phyloP scores from a whole-genome alignment of 2,329 filamentous ascomycete genomes.

The Periconia digitata region DNA sequence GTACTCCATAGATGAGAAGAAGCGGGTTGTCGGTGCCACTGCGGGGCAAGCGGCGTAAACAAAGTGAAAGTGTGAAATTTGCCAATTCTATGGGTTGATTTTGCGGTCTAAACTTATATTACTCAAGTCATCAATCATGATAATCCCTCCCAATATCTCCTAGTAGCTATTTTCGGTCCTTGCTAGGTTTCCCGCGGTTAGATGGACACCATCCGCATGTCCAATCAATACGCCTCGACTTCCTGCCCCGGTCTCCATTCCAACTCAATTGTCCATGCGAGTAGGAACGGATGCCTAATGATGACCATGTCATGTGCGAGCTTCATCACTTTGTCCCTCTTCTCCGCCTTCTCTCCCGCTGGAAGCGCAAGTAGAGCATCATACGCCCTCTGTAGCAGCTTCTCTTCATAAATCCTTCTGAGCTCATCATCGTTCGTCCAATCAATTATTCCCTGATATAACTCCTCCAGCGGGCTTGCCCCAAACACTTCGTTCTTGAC shows the following conservation, averaged over 20 bases:
- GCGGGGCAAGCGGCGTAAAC: conserved; percentile 4
- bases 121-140: no score
- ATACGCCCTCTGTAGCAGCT: conserved; percentile 77
- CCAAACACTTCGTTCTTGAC: conserved; percentile 83
- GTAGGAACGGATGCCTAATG: conserved; percentile 84
- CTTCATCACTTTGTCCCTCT: conserved; percentile 72
- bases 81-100: not conserved
- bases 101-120: not conserved
- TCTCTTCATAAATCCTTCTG: conserved; percentile 85
- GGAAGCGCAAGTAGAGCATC: conserved; percentile 74
- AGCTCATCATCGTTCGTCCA: conserved; percentile 88
- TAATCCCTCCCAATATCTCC: not conserved
- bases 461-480: conserved; percentile 73
- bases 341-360: conserved; percentile 66
- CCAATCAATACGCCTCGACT: conserved; percentile 27
- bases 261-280: conserved; percentile 88
- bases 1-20: conserved; percentile 60
- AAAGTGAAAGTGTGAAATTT: not conserved
- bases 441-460: conserved; percentile 83
- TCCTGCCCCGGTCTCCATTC: conserved; percentile 70
- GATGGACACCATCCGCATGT: not conserved
- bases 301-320: conserved; percentile 92
- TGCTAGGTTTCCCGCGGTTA: no score
- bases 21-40: conserved; percentile 37
- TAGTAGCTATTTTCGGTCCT: no score